Conservation (phyloP, 1,284 basidiomycete genomes). For the Amylostereum chailletii region DNA sequence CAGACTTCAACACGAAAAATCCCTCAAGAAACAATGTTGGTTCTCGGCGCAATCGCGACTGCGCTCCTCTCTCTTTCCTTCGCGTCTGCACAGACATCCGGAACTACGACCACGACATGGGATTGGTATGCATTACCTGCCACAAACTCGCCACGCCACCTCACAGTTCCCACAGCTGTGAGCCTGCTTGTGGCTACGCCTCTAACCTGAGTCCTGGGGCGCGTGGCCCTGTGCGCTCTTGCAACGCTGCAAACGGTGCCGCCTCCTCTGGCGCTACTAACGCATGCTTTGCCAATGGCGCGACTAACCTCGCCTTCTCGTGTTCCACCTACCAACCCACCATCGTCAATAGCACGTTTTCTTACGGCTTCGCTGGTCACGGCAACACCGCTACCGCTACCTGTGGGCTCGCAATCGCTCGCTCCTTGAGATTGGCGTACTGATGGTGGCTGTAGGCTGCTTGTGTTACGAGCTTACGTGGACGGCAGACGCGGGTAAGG, state of each 20-base stretch:
- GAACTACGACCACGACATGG: conserved; percentile 15
- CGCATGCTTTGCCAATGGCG: conserved; percentile 14
- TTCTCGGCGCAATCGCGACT: no score
- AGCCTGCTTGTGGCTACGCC: conserved; percentile 14
- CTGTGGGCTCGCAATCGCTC: conserved; percentile 3
- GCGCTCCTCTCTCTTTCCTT: background rate
- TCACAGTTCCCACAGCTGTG: conserved; percentile 8
- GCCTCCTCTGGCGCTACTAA: conserved; percentile 13
- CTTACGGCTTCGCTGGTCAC: conserved; percentile 17
- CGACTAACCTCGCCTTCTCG: conserved; percentile 12
- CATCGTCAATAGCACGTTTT: conserved; percentile 15
- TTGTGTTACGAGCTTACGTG: conserved; percentile 17
- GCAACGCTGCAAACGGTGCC: conserved; percentile 11
- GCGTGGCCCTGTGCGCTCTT: conserved; percentile 13
- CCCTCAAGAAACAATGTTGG: no score
- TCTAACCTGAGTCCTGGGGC: conserved; percentile 14
- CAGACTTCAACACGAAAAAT: no score
- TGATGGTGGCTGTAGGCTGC: conserved; percentile 10
- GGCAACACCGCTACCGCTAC: conserved; percentile 14
- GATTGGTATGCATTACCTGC: conserved; percentile 9
- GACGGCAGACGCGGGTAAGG: conserved; percentile 13
- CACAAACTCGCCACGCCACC: background rate
- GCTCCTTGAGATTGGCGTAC: background rate
- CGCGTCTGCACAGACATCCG: conserved; percentile 7
- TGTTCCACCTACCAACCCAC: conserved; percentile 16